Percentiles rank a stretch among this genome's conserved stretches.
phyloP scores from a whole-genome alignment of 192 early-diverging fungal species.

The Phlyctochytrium arcticum region DNA sequence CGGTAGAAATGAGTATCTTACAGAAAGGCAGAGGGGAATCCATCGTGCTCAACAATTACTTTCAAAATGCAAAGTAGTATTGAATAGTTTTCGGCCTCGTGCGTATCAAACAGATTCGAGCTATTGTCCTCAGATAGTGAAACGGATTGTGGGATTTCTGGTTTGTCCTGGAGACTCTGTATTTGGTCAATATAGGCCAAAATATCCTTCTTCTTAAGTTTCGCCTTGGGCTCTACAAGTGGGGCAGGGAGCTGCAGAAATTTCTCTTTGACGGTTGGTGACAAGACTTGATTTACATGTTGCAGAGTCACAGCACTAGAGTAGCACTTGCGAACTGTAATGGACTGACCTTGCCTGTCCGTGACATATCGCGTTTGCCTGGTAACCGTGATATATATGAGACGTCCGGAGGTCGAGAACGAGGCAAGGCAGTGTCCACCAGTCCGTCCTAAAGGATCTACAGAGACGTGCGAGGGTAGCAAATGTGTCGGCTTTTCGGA shows the following conservation, averaged over 20 bases:
- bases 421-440: slow-evolving; percentile 42
- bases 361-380: slow-evolving; percentile 27
- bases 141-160: not conserved
- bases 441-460: slow-evolving; percentile 36
- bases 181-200: slow-evolving; percentile 24
- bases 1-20: not conserved
- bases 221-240: slow-evolving; percentile 24
- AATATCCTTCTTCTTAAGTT: slow-evolving; percentile 47
- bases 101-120: not conserved
- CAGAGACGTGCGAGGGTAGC: too few species aligned
- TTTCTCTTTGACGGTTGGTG: not conserved
- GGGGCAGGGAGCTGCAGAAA: slow-evolving; percentile 13
- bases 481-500: too few species aligned
- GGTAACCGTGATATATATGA: slow-evolving; percentile 28
- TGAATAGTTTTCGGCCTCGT: not conserved
- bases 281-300: not conserved
- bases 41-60: slow-evolving; percentile 16
- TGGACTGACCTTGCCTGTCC: slow-evolving; percentile 21
- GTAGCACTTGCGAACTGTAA: slow-evolving; percentile 31
- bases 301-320: slow-evolving; percentile 17
- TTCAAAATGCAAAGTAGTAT: slow-evolving; percentile 5
- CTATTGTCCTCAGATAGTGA: slow-evolving; percentile 14
- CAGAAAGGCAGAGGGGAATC: not conserved
- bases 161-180: slow-evolving; percentile 3
- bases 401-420: slow-evolving; percentile 35